Evolutionary conservation across 495 filamentous ascomycete species (phyloP).

Genomic region (Annulohypoxylon moriforme): DNA sequence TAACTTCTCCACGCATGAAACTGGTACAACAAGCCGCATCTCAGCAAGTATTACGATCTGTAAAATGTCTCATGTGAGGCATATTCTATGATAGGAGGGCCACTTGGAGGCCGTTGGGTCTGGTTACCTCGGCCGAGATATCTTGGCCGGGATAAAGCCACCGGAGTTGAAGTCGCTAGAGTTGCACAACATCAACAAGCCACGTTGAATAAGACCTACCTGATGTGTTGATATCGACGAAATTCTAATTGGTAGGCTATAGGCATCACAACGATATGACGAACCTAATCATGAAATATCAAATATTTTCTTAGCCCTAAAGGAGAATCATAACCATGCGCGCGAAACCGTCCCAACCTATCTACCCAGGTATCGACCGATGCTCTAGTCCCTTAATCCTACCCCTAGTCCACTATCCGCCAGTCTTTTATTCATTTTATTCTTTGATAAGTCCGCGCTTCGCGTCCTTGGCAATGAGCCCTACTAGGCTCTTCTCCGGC

Average conservation of each 20-base stretch:
- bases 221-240: too few species aligned
- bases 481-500: slow-evolving; percentile 57
- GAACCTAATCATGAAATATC: background rate
- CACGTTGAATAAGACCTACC: too few species aligned
- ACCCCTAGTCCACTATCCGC: background rate
- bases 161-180: background rate
- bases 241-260: background rate
- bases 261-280: background rate
- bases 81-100: background rate
- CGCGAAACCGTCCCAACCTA: slow-evolving; percentile 34
- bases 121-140: background rate
- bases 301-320: background rate
- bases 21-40: background rate
- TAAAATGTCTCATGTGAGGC: background rate
- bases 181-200: too few species aligned
- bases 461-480: slow-evolving; percentile 64
- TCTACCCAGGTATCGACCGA: slow-evolving; percentile 26
- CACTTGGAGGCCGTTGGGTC: background rate
- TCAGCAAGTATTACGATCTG: background rate
- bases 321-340: slow-evolving; percentile 29
- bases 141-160: background rate
- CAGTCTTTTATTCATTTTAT: slow-evolving; percentile 2
- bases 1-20: background rate
- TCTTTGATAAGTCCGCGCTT: slow-evolving; percentile 59
- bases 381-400: slow-evolving; percentile 17